Base-by-base conservation (phyloP, 441 rosid species). In the Croton laevigatus region DNA sequence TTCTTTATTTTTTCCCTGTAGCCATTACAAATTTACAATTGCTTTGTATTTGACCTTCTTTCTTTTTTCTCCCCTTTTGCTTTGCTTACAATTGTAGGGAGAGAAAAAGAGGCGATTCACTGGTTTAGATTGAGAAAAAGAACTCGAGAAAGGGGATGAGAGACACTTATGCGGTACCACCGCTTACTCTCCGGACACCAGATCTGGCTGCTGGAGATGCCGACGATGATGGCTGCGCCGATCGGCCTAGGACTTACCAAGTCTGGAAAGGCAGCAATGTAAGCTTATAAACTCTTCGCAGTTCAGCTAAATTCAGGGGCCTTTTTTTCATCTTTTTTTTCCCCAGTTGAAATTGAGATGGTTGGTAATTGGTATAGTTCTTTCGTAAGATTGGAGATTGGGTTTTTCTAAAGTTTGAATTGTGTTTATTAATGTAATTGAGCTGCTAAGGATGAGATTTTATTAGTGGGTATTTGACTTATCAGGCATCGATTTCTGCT, bases 241-340 rank as follows among this genome's bases (percentile, higher is more conserved):
- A 80, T 81, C 75, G 78, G 75, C 75, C 78, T 71, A 85, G 82
- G 82, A 84, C 88, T 66, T 91, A 89, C 58, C 84, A 84, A 77
- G 85, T 81, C 37, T 93, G 98, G 98, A 88, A 91, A 85, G 97
- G 91, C 69, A 88, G 86, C 70, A 91, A 94, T 81, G 97, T 91
- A 77, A 88, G 90, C 72, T 62, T 65, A 37, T 66, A 6, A 1
- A 13, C 46, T 62, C 46, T 73, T 49, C 63, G 34, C 16, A 49
- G 64, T 51, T 59, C 9, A 55, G 68, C 42, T 62, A 14, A 7
- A 32, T 37, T 62, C 62, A 2, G 36, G 20, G 27, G n/a, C 34
- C 68, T 3, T 45, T 3, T 4, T n/a, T 32, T 11, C 1, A 3
- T 22, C 12, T 59, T 6, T 38, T 5, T 46, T 36, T 59, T 65